Evolutionary conservation across 2,329 filamentous ascomycete species (phyloP), one percentile per base, ranked within the genome.

Genomic region (Pezicula rhizophila): DNA sequence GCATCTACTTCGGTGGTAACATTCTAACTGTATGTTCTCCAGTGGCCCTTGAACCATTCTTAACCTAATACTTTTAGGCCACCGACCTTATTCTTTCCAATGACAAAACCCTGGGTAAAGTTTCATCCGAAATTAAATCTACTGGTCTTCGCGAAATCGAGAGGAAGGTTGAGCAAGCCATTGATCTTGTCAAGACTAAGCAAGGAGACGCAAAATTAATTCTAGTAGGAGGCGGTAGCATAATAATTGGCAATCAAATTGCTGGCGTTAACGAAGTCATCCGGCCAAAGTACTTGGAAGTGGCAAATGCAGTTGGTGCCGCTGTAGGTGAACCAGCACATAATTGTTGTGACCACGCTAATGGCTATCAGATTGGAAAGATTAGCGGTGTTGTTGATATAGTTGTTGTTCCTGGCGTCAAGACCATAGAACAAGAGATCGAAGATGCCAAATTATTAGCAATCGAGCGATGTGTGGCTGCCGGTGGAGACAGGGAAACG

Each of bases 221-320:
- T 1, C 68, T 82, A 0, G 79, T 82, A 0, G 79, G 79, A 2
- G 79, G 79, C 5, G 79, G 79, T 4, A 73, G 75, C 1, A 68
- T 82, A 0, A 72, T 75, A 2, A 70, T 73, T 1, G 56, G 66
- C 5, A 62, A 65, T 17, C 67, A 74, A 5, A 66, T 82, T 6
- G 64, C 68, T 1, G 77, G 76, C 0, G 77, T 79, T 0, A 67
- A 70, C 6, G 66, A 74, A 52, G 71, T 75, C 48, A 73, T 77
- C 7, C 66, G 70, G 4, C 79, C 79, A 1, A 69, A 72, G 2
- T 74, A 73, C 44, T 68, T 77, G 26, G 76, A 76, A 48, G 77
- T 75, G 1, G 79, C 79, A 3, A 83, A 82, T 59, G 79, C 79
- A 0, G 75, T 83, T 2, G 79, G 79, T 5, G 79, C 79, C 1